Conservation (phyloP, 2,329 filamentous ascomycete species). For the Tolypocladium sp. region DNA sequence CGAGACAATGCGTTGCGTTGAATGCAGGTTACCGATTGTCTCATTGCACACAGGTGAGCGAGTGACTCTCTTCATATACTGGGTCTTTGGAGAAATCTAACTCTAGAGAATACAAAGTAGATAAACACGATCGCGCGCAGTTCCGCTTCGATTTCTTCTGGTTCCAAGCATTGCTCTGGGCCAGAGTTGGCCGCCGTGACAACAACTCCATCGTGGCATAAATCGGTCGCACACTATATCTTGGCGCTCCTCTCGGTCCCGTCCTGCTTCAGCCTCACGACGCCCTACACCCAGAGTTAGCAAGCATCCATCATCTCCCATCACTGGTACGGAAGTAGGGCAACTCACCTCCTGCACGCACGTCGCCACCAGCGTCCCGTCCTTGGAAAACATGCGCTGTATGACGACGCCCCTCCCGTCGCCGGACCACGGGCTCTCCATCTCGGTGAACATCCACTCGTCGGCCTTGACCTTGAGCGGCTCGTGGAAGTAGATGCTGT, state of each 20-base stretch:
- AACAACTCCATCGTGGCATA: background rate
- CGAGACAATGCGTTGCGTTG: background rate
- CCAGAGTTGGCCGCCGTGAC: background rate
- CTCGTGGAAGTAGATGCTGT: slow-evolving; percentile 62
- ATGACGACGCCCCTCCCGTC: slow-evolving; percentile 69
- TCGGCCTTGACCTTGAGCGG: slow-evolving; percentile 48
- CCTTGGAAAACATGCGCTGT: slow-evolving; percentile 62
- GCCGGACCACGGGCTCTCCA: slow-evolving; percentile 72
- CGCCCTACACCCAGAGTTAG: slow-evolving; percentile 25
- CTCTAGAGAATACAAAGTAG: background rate
- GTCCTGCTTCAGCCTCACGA: slow-evolving; percentile 39
- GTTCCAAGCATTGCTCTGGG: background rate
- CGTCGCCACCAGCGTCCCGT: slow-evolving; percentile 66
- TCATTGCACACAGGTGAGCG: too few species aligned
- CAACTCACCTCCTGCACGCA: slow-evolving; percentile 66
- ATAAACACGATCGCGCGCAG: too few species aligned
- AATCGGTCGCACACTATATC: slow-evolving; percentile 12
- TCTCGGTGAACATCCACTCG: slow-evolving; percentile 74
- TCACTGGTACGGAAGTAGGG: background rate
- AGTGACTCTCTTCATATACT: background rate
- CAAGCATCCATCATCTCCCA: background rate
- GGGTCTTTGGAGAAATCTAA: background rate
- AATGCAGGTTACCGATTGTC: too few species aligned
- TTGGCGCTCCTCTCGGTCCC: slow-evolving; percentile 22
- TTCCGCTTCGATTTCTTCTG: background rate